Percentiles rank a stretch among this genome's conserved stretches.
Conservation (phyloP, 129 eudicot species). For the Smallanthus sonchifolius region DNA sequence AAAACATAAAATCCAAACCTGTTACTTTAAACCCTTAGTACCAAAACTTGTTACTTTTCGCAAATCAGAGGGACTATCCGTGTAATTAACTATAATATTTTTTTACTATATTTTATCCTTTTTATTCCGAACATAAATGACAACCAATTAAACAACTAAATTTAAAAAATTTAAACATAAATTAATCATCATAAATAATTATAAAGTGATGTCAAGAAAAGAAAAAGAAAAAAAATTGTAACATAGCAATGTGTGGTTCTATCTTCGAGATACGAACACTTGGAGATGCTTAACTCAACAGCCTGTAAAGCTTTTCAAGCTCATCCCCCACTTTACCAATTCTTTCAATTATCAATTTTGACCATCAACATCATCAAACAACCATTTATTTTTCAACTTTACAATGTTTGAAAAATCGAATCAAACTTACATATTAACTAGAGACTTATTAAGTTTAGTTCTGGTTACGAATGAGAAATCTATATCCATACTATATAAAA, state of each 20-base stretch:
- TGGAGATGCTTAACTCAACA: slow-evolving; percentile 25
- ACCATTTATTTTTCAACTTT: neutral
- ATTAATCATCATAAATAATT: too few species aligned
- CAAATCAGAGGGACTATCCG: too few species aligned
- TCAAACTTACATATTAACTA: neutral
- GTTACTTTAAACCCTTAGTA: too few species aligned
- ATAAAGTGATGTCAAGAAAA: neutral
- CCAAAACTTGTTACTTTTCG: too few species aligned
- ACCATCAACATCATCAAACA: slow-evolving; percentile 18
- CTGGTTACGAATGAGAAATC: neutral
- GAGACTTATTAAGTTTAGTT: neutral
- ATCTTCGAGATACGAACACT: slow-evolving; percentile 2
- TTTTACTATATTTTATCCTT: too few species aligned
- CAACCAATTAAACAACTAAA: too few species aligned
- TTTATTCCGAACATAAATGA: too few species aligned
- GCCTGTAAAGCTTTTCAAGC: slow-evolving; percentile 34
- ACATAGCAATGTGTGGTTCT: slow-evolving; percentile 10
- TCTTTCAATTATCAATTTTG: slow-evolving; percentile 3
- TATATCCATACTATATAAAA: too few species aligned
- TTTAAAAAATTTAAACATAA: too few species aligned
- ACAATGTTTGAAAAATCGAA: neutral
- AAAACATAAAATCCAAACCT: too few species aligned
- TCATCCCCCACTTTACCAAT: slow-evolving; percentile 5
- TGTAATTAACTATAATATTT: too few species aligned
- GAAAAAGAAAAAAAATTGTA: neutral